A percentile compares a stretch with the other conserved stretches of the same genome.
Evolutionary conservation across 164 flowering plant species (phyloP).

Genomic region (Sedum album): DNA sequence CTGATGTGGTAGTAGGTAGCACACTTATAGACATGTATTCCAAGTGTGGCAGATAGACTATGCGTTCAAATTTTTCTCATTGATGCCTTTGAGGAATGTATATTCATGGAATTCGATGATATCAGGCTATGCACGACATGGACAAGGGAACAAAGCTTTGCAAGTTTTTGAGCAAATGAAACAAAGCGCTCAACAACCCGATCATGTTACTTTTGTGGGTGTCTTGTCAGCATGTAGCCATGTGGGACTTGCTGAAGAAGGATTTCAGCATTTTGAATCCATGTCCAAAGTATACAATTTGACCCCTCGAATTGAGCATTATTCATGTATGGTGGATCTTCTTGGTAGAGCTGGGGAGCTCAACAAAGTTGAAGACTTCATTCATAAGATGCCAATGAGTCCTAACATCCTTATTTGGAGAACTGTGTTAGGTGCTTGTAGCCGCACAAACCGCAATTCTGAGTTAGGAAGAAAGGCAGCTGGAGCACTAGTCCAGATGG

Average conservation of each 20-base stretch:
- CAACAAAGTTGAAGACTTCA: conserved; percentile 60
- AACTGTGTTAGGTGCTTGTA: conserved; percentile 60
- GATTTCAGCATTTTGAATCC: conserved; percentile 50
- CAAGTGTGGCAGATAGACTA: conserved; percentile 54
- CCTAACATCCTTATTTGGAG: conserved; percentile 80
- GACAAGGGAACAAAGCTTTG: conserved; percentile 51
- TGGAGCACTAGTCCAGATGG: conserved; percentile 53
- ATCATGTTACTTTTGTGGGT: conserved; percentile 71
- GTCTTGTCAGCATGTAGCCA: conserved; percentile 87
- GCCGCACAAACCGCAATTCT: conserved; percentile 47
- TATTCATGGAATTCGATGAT: conserved; percentile 81
- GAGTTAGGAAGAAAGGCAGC: conserved; percentile 70
- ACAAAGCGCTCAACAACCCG: conserved; percentile 64
- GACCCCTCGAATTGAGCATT: conserved; percentile 73
- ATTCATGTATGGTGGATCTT: conserved; percentile 64
- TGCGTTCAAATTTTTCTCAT: conserved; percentile 50
- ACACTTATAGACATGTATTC: conserved; percentile 65
- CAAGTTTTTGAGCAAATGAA: conserved; percentile 84
- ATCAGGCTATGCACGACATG: conserved; percentile 61
- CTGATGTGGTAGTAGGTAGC: conserved; percentile 80
- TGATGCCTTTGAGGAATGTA: conserved; percentile 50
- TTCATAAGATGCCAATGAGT: conserved; percentile 48
- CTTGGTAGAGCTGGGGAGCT: conserved; percentile 63
- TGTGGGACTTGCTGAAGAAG: conserved; percentile 69
- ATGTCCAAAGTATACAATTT: conserved; percentile 62